Base-by-base conservation (phyloP, 805 yeast genomes). In the Myxozyma geophila region DNA sequence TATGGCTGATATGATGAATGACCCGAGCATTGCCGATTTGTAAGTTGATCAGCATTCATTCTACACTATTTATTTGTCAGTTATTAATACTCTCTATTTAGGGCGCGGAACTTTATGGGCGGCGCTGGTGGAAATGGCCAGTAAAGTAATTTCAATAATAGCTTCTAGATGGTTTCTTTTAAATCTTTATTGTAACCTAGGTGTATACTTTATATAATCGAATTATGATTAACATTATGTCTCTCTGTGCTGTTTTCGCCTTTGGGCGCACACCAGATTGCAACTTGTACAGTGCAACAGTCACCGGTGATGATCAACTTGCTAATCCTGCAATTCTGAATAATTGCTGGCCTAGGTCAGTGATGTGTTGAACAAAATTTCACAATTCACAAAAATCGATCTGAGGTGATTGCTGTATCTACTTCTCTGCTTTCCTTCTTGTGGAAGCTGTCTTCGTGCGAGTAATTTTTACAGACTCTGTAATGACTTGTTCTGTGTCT, bases 1-100 rank as follows among this genome's bases (percentile, higher is more conserved):
- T 70, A 74, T 92, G 75, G 79, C 83, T 47, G 90, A 87, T 54
- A 72, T 92, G 74, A 84, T 91, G 90, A 88, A 85, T 76, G 88
- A 91, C 76, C 96, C 96, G 15, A 59, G 41, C 19, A 37, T 64
- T 33, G 68, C 66, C 7, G 54, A 64, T 35, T 9, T 64, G 67
- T 63, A 63, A 50, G 66, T 51, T 7, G 19, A 12, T 59, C 19
- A 13, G 43, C 21, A 9, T 41, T 37, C 1, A 2, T 51, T 35
- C 33, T 36, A 37, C 44, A 28, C 15, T n/a, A 9, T 19, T n/a
- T 13, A 33, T 13, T 1, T 10, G 35, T 28, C 28, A 28, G 17
- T 28, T 23, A 40, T 15, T 19, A 35, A 50, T 46, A 39, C 37
- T 37, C 13, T n/a, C 1, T 23, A 9, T 19, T n/a, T 37, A 62